Evolutionary conservation across 208 protist species (phyloP).

Genomic region (Sergeia podlipaevii): DNA sequence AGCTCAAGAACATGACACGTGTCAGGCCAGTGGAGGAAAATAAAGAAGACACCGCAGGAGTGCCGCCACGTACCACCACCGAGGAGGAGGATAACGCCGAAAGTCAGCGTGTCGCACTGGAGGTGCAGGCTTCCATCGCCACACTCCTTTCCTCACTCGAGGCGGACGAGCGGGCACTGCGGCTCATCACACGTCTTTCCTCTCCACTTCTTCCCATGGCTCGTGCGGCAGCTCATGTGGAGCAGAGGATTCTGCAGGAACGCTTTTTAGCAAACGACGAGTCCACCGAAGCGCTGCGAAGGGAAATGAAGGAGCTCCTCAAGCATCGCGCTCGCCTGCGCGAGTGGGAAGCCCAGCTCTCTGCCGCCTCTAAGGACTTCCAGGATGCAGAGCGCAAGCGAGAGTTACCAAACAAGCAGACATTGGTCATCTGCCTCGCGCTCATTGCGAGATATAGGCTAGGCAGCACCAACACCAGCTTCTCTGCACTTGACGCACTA

Average conservation of each 20-base stretch:
- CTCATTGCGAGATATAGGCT: conserved; percentile 49
- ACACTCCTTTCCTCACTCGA: neutral
- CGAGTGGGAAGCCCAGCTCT: conserved; percentile 12
- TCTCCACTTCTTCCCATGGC: conserved; percentile 21
- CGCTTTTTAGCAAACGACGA: conserved; percentile 56
- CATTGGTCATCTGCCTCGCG: conserved; percentile 30
- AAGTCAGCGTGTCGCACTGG: neutral
- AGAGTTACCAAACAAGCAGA: conserved; percentile 14
- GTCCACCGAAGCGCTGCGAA: conserved; percentile 42
- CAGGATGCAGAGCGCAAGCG: neutral
- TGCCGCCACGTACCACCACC: too few relatives aligned
- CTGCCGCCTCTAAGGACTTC: neutral
- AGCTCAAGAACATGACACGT: too few relatives aligned
- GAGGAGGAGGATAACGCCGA: neutral
- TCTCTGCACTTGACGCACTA: too few relatives aligned
- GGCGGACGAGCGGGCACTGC: too few relatives aligned
- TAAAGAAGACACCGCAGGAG: too few relatives aligned
- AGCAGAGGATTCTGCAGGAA: conserved; percentile 7
- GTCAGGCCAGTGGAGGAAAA: too few relatives aligned
- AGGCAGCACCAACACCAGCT: too few relatives aligned
- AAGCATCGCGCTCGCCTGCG: conserved; percentile 26
- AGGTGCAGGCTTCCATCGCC: too few relatives aligned
- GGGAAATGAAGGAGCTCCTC: conserved; percentile 41
- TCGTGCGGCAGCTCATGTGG: neutral
- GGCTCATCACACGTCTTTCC: too few relatives aligned